Evolutionary conservation across 2,329 filamentous ascomycete genomes (phyloP), one percentile per base, ranked within the genome.

Genomic region (Simplicillium sp.): DNA sequence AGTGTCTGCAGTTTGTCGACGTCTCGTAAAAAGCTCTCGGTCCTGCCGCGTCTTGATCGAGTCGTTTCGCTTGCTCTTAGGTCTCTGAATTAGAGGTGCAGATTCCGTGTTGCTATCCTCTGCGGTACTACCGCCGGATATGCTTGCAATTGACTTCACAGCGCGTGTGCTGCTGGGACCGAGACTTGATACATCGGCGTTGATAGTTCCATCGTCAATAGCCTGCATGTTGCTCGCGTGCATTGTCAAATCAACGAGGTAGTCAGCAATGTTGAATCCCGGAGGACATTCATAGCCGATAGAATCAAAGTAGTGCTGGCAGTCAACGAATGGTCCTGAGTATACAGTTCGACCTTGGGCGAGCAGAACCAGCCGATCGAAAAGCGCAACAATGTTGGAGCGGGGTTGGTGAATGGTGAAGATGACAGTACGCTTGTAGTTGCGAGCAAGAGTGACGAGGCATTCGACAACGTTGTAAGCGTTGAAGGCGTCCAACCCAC

Each of bases 191-290:
- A 71, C 75, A 47, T 85, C 82, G 7, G 66, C 54, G 6, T 62
- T 56, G 31, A 71, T 44, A 9, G 66, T 60, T 12, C 74, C 75
- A 41, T 82, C 77, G 29, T 82, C 75, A 18, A 56, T 29, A 3
- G 77, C 65, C 7, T 73, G 66, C 15, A 70, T 75, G 35, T 73
- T 70, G 44, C 85, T 78, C 17, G 88, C 89, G 58, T 98, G 92
- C 90, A 98, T 97, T 0, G 92, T 97, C 33, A 98, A 72, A 58
- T 98, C 92, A 25, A 98, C 89, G 5, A 98, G 76, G 56, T 96
- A 98, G 59, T 98, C 92, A 4, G 92, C 92, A 61, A 98, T 97
- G 55, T 98, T 98, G 74, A 97, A 98, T 2, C 94, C 94, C 17
- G 89, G 84, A 11, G 92, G 92, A 55, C 94, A 98, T 37, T 84